Evolutionary conservation across 345 rosid genomes (phyloP).

Genomic region (Geranium brycei): DNA sequence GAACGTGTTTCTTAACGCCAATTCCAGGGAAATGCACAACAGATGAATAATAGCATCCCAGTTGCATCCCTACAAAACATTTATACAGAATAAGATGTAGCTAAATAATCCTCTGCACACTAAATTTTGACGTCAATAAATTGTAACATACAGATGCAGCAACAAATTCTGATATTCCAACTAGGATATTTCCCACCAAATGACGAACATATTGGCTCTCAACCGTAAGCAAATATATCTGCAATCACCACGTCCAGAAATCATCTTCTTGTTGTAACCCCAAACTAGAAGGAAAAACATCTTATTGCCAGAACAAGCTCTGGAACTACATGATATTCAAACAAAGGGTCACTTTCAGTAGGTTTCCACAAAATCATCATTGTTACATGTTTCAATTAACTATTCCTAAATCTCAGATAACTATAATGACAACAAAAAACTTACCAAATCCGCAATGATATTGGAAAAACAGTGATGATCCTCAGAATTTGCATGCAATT

Average conservation of each 20-base stretch:
- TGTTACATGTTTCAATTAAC: background rate
- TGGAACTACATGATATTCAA: too few relatives aligned
- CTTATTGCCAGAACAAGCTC: too few relatives aligned
- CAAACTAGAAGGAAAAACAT: too few relatives aligned
- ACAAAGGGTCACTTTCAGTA: too few relatives aligned
- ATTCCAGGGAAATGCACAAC: slow-evolving; percentile 36
- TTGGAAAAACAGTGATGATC: slow-evolving; percentile 20
- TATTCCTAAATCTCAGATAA: background rate
- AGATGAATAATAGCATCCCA: slow-evolving; percentile 34
- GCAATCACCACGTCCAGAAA: slow-evolving; percentile 7
- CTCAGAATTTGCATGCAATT: slow-evolving; percentile 2
- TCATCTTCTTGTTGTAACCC: background rate
- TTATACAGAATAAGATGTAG: background rate
- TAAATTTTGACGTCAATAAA: background rate
- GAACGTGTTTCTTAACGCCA: slow-evolving; percentile 20
- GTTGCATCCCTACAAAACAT: slow-evolving; percentile 31
- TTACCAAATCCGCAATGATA: slow-evolving; percentile 44
- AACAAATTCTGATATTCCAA: slow-evolving; percentile 30
- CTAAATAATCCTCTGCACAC: background rate
- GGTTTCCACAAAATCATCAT: too few relatives aligned
- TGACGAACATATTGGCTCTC: slow-evolving; percentile 44
- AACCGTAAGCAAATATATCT: slow-evolving; percentile 37
- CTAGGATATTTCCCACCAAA: slow-evolving; percentile 50
- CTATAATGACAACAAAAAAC: background rate
- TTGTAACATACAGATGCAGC: slow-evolving; percentile 36